These are phyloP conservation scores for Dryas integrifolia DNA, from an alignment of 331 rosid species.

Conservation along the genomic window DNA sequence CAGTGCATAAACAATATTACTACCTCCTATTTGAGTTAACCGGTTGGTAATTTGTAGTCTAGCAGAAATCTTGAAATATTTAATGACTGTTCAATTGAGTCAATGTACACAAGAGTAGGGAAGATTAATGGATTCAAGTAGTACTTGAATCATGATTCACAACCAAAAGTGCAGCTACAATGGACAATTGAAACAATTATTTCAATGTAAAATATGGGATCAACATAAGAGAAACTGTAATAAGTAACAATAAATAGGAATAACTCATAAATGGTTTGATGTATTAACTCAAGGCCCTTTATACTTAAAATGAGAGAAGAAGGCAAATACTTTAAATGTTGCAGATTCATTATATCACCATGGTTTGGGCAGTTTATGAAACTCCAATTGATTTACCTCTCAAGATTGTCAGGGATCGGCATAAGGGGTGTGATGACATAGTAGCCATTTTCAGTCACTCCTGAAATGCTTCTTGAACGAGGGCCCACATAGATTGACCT, in stretches of 20 bases:
- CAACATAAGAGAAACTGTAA: background rate
- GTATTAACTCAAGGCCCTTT: background rate
- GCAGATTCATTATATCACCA: conserved; percentile 10
- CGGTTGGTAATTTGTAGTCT: background rate
- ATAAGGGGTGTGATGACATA: conserved; percentile 80
- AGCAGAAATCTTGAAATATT: background rate
- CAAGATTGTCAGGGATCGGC: conserved; percentile 52
- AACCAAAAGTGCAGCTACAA: background rate
- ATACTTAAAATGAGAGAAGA: conserved; percentile 1
- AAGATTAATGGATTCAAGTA: background rate
- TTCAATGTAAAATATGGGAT: background rate
- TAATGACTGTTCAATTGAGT: background rate
- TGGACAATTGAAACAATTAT: background rate
- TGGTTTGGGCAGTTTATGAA: conserved; percentile 13
- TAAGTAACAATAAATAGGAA: background rate
- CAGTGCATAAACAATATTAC: background rate
- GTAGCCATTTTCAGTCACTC: conserved; percentile 93
- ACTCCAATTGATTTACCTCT: conserved; percentile 49
- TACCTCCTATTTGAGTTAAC: background rate
- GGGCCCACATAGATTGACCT: conserved; percentile 81
- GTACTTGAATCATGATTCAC: background rate
- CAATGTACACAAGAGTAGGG: background rate
- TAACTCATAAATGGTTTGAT: background rate
- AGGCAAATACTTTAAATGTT: conserved; percentile 4
- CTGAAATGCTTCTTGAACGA: conserved; percentile 96